Percentiles rank a stretch among this genome's conserved stretches.
phyloP scores from a whole-genome alignment of 2,329 filamentous ascomycete genomes.

The Sclerotinia glacialis region DNA sequence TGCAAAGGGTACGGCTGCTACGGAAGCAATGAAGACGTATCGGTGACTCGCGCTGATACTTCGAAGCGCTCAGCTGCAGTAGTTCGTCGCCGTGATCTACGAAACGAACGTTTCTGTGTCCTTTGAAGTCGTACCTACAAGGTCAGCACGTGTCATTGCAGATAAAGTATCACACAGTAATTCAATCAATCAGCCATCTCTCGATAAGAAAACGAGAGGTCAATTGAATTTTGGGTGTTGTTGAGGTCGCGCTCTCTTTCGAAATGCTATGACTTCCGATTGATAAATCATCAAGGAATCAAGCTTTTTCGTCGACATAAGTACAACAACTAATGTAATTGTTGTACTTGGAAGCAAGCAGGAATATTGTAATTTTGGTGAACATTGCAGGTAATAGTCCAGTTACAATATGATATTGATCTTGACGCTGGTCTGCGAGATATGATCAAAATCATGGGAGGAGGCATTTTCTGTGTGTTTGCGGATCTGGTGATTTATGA shows the following conservation, averaged over 20 bases:
- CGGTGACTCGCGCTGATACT: constrained; percentile 33
- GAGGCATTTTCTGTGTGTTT: constrained; percentile 35
- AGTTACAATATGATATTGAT: constrained; percentile 25
- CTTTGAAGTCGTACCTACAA: constrained; percentile 37
- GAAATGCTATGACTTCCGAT: constrained; percentile 22
- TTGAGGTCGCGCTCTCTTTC: constrained; percentile 30
- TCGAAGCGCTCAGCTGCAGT: constrained; percentile 40
- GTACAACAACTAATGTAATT: constrained; percentile 8
- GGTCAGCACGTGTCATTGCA: constrained; percentile 41
- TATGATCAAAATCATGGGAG: constrained; percentile 32
- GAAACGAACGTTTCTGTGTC: constrained; percentile 38
- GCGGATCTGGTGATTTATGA: constrained; percentile 33
- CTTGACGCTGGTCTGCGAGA: constrained; percentile 27
- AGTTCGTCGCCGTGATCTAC: constrained; percentile 34
- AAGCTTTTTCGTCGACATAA: constrained; percentile 9
- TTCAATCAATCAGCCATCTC: constrained; percentile 27
- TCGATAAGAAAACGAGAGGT: constrained; percentile 34
- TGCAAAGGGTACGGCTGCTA: constrained; percentile 30
- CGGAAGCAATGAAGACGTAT: constrained; percentile 27
- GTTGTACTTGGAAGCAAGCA: not conserved
- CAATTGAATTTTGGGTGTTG: constrained; percentile 22
- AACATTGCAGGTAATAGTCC: constrained; percentile 26
- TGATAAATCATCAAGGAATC: constrained; percentile 3
- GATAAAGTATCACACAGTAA: constrained; percentile 36
- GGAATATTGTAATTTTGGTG: constrained; percentile 20